Base-by-base conservation (phyloP, 176 grass and related monocot genomes). In the Oryza glaberrima region DNA sequence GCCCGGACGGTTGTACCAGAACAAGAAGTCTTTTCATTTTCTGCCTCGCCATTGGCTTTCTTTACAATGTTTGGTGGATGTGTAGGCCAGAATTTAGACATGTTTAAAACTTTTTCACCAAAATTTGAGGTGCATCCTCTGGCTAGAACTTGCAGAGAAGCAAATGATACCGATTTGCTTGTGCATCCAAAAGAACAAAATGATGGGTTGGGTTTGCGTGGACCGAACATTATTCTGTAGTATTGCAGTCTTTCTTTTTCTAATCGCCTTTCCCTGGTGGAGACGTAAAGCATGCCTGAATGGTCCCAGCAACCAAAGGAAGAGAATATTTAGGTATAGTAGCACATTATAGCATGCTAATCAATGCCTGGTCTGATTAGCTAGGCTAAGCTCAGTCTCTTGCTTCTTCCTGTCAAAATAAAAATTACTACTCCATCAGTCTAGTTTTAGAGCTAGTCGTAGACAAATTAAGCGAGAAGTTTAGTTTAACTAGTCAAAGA, bases 131-230 rank as follows among this genome's bases (percentile, higher is more conserved):
- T 60, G 16, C 19, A n/a, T 60, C n/a, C 7, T 6, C 8, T n/a
- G 56, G 56, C 19, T n/a, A 60, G 6, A 60, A 60, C 19, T 60
- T 60, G 19, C 56, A n/a, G 56, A n/a, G 56, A 60, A 60, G 56
- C 19, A 61, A 61, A 61, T 17, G 51, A 54, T 19, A 13, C 54
- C 7, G 13, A 30, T 30, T 26, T 10, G 32, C 30, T 40, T 56
- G 16, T 70, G 79, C 25, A 58, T 67, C 79, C 47, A 54, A 58
- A 81, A 71, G 66, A 54, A 44, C 79, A 82, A 22, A 71, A 82
- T 72, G 15, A 81, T 17, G 19, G 7, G 56, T 61, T 61, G 56
- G 6, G 19, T 19, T 60, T 60, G 40, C 7, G 7, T 41, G 40
- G 56, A 76, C 46, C 47, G 19, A 34, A 40, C 67, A 28, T 60